Conservation (phyloP, 1,139 yeast genomes). For the Saccharomyces hybrid region DNA sequence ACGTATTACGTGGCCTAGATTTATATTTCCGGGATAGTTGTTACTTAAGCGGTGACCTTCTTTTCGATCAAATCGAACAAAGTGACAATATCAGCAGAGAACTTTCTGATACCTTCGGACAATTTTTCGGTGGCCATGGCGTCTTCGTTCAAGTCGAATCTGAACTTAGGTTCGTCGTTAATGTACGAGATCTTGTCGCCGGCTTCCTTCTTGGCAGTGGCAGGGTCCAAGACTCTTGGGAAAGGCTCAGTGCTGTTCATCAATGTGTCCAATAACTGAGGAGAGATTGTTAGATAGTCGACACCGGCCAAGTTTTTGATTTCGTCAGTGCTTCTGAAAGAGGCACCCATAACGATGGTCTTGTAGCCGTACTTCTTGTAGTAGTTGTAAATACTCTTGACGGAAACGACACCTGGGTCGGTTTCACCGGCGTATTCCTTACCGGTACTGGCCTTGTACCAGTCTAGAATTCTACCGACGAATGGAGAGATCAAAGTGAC, state of each 20-base stretch:
- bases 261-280: conserved; percentile 84
- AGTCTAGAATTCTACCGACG: conserved; percentile 97
- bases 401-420: conserved; percentile 96
- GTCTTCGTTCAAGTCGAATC: conserved; percentile 88
- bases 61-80: conserved; percentile 71
- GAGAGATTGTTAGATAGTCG: conserved; percentile 93
- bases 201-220: conserved; percentile 45
- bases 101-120: conserved; percentile 94
- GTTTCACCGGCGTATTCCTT: conserved; percentile 68
- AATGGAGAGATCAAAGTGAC: conserved; percentile 96
- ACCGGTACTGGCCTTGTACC: conserved; percentile 95
- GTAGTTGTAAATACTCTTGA: conserved; percentile 84
- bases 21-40: neutral
- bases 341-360: conserved; percentile 99
- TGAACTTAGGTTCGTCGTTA: conserved; percentile 82
- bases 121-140: conserved; percentile 98
- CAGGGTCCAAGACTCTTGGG: conserved; percentile 70
- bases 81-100: conserved; percentile 89
- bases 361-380: conserved; percentile 95
- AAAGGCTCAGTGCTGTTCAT: conserved; percentile 68
- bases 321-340: conserved; percentile 96
- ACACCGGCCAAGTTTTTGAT: conserved; percentile 96
- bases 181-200: conserved; percentile 70
- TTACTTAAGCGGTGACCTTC: conserved; percentile 44
- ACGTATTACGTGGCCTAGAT: neutral